Evolutionary conservation across 1,139 yeast species (phyloP), one percentile per base, ranked within the genome.

Genomic region (Hyphopichia buzzinii): DNA sequence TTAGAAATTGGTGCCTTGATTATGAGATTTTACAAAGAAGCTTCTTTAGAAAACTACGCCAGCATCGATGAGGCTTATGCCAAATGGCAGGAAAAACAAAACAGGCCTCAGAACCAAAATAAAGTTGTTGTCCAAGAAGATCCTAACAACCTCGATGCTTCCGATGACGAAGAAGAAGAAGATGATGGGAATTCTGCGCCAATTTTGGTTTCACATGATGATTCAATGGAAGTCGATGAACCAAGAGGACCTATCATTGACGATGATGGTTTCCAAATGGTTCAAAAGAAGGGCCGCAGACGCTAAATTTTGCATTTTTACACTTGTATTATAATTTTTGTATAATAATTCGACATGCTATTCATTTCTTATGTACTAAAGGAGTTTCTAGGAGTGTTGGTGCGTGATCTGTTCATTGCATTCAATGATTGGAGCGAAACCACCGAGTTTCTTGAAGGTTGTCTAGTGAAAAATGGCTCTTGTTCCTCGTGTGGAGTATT

Each of bases 251-350:
- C 96, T 7, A 57, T 85, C 10, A 72, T 90, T 10, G 97, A 90
- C 56, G 97, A 90, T 23, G 97, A 90, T 55, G 97, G 97, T 2
- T 90, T 90, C 54, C 92, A 89, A 49, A 62, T 89, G 43, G 97
- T 90, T 8, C 88, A 82, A 51, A 80, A 74, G 52, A 81, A 74
- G 52, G 80, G 83, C 23, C 35, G 38, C 19, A 39, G 48, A 17
- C 44, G 45, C 32, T 49, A 40, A 36, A 23, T 5, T 8, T 19
- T 19, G 23, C 23, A 19, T 19, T 19, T 19, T 19, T 19, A 6
- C 25, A 26, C 13, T 27, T 26, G 28, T 34, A 35, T 8, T 14
- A 21, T 14, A 29, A n/a, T 13, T 17, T 29, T 32, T 31, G 23
- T 19, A 19, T 19, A 19, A 19, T 19, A 19, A 19, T 19, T 19